phyloP scores from a whole-genome alignment of 805 yeast genomes.

The Saccharomycopsis fermentans region DNA sequence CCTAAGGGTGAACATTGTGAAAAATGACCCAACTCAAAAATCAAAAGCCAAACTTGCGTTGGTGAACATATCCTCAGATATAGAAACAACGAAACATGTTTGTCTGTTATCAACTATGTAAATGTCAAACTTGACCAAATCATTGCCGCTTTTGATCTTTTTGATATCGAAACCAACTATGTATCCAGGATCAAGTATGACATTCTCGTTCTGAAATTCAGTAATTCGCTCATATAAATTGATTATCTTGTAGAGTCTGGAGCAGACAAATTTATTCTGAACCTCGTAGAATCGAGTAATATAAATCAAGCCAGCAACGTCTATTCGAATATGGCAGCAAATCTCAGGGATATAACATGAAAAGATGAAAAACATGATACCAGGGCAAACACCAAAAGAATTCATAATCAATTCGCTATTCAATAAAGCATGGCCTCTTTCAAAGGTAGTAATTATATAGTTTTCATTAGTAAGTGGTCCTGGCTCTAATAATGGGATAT shows the following conservation, averaged over 20 bases:
- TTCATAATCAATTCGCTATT: neutral
- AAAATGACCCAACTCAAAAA: neutral
- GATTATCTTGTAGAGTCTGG: neutral
- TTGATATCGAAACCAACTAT: neutral
- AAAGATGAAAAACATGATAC: neutral
- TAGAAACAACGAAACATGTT: neutral
- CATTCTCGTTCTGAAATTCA: neutral
- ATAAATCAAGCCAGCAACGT: neutral
- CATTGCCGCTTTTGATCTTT: neutral
- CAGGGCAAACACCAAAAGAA: neutral
- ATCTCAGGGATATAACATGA: neutral
- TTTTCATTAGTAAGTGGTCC: neutral
- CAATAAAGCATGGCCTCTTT: neutral
- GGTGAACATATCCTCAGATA: neutral
- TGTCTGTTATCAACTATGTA: neutral
- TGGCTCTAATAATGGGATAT: neutral
- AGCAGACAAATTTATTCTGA: neutral
- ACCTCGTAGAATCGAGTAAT: neutral
- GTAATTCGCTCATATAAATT: neutral
- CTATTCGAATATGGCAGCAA: neutral
- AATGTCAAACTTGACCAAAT: neutral
- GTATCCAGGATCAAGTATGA: neutral
- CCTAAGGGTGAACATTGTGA: too few relatives aligned
- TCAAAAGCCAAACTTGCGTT: neutral
- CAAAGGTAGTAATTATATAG: neutral